Evolutionary conservation across 202 grass and related monocot genomes (phyloP).

Genomic region (Schoenoplectus tabernaemontani): DNA sequence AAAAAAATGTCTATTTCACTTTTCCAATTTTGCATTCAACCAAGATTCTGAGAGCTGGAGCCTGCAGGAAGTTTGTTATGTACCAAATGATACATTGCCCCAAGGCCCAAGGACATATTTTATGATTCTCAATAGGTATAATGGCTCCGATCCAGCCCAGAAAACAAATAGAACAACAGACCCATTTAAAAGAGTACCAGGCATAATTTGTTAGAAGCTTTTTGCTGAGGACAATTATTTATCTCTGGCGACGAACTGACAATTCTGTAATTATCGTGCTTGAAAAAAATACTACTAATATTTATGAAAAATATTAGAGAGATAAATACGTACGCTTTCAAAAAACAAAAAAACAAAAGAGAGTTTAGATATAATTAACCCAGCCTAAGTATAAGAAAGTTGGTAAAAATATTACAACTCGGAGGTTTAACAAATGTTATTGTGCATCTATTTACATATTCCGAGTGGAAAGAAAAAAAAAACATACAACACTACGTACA

Average conservation of each 20-base stretch:
- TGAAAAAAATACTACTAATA: neutral
- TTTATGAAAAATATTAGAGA: neutral
- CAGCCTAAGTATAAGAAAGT: neutral
- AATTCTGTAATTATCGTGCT: neutral
- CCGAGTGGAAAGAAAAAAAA: neutral
- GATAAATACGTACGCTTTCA: neutral
- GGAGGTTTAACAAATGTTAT: neutral
- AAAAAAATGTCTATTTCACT: too few relatives aligned
- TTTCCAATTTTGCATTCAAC: too few relatives aligned
- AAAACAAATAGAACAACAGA: neutral
- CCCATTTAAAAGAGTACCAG: neutral
- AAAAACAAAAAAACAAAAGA: too few relatives aligned
- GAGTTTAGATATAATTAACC: neutral
- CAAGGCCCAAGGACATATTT: too few relatives aligned
- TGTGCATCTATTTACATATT: constrained; percentile 15
- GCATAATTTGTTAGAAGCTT: neutral
- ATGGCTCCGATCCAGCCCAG: neutral
- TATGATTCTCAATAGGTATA: too few relatives aligned
- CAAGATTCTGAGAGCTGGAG: too few relatives aligned
- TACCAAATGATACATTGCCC: too few relatives aligned
- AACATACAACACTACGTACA: constrained; percentile 10
- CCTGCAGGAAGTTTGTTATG: too few relatives aligned
- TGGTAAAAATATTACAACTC: neutral
- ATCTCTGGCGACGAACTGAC: neutral
- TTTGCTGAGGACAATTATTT: neutral